Conservation (phyloP, 1,284 basidiomycete species). For the Leccinum pachyderme region DNA sequence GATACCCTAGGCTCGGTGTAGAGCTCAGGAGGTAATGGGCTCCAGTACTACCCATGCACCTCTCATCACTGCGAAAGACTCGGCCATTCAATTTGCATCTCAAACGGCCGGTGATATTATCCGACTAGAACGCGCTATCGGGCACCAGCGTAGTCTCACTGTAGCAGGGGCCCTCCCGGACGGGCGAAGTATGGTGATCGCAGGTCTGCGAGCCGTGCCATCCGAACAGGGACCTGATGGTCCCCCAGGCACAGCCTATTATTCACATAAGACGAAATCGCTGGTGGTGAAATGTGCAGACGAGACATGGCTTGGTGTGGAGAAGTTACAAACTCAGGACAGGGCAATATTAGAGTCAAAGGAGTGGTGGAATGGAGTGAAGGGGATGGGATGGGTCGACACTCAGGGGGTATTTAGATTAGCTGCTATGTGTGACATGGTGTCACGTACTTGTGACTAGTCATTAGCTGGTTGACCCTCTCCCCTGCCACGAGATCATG, state of each 20-base stretch:
- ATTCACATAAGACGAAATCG: conserved; percentile 16
- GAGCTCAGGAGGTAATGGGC: conserved; percentile 43
- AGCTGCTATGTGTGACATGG: conserved; percentile 16
- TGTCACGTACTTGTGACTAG: conserved; percentile 14
- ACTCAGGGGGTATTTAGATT: conserved; percentile 16
- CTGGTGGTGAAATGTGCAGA: conserved; percentile 26
- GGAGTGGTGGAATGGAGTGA: conserved; percentile 37
- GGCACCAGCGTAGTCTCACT: conserved; percentile 31
- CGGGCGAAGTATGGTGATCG: conserved; percentile 36
- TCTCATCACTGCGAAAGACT: conserved; percentile 35
- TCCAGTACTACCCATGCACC: conserved; percentile 40
- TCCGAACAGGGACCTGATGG: conserved; percentile 1
- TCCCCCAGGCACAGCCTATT: conserved; percentile 16
- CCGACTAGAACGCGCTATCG: conserved; percentile 64
- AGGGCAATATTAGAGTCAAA: conserved; percentile 30
- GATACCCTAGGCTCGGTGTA: conserved; percentile 41
- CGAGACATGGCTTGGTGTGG: conserved; percentile 26
- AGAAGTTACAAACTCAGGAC: conserved; percentile 32
- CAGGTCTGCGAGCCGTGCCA: conserved; percentile 17
- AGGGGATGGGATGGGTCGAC: conserved; percentile 26
- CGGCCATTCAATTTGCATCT: conserved; percentile 54
- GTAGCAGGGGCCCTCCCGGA: conserved; percentile 46
- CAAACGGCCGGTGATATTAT: conserved; percentile 59
- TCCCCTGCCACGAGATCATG: conserved; percentile 13
- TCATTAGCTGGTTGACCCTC: conserved; percentile 12